phyloP scores from a whole-genome alignment of 441 rosid genomes.

The Macaranga tanarius region DNA sequence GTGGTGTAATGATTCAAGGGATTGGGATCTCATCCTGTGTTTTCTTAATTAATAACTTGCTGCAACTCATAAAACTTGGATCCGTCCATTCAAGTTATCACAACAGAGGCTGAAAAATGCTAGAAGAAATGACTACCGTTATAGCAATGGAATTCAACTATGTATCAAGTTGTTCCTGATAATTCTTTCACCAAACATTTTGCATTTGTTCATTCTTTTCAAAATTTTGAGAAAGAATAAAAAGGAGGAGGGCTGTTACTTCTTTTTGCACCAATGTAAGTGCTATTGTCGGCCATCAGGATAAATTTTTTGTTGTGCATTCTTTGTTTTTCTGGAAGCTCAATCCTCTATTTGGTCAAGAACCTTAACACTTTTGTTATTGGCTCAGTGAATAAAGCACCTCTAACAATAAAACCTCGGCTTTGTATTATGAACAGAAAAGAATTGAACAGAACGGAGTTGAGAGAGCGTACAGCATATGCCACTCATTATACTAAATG shows the following conservation, averaged over 20 bases:
- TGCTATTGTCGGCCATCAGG: not conserved
- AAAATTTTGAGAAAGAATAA: not conserved
- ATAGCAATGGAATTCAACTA: not conserved
- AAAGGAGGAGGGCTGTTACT: not conserved
- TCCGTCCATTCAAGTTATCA: slow-evolving; percentile 4
- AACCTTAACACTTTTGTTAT: too few species aligned
- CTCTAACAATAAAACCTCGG: too few species aligned
- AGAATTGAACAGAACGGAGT: too few species aligned
- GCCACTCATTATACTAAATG: too few species aligned
- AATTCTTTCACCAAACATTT: not conserved
- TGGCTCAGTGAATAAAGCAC: too few species aligned
- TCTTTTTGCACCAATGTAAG: not conserved
- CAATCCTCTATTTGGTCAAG: not conserved
- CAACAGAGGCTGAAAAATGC: not conserved
- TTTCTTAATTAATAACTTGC: not conserved
- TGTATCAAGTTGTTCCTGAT: not conserved
- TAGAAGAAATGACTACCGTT: not conserved
- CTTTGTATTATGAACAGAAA: too few species aligned
- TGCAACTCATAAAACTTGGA: not conserved
- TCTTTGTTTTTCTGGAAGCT: not conserved
- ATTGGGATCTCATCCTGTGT: not conserved
- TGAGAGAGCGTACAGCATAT: too few species aligned
- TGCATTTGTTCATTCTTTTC: slow-evolving; percentile 4
- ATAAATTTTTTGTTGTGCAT: not conserved
- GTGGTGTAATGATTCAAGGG: not conserved